Conservation (phyloP, 495 filamentous ascomycete species). For the Penicillium fimorum region DNA sequence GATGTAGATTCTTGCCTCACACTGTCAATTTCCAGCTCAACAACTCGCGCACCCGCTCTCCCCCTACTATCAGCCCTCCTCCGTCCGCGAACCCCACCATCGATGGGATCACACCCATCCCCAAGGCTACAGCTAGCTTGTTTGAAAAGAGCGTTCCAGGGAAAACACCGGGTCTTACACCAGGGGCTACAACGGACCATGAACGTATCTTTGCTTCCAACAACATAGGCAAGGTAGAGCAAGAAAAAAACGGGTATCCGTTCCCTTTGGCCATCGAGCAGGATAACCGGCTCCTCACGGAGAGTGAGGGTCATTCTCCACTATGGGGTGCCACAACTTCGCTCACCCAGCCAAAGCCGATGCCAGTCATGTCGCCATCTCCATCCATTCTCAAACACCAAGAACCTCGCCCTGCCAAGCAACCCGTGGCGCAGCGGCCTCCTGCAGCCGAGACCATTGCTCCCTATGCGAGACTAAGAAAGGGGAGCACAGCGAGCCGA, state of each 20-base stretch:
- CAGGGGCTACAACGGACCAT: conserved; percentile 60
- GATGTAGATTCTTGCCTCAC: conserved; percentile 77
- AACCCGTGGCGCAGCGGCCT: conserved; percentile 25
- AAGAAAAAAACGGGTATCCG: conserved; percentile 33
- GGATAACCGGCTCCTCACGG: conserved; percentile 30
- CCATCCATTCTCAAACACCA: conserved; percentile 69
- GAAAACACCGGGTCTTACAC: conserved; percentile 41
- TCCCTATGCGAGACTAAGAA: conserved; percentile 11
- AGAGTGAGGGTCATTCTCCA: conserved; percentile 47
- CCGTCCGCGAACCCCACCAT: conserved; percentile 37
- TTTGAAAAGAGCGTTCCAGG: conserved; percentile 45
- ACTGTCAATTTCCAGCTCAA: conserved; percentile 71
- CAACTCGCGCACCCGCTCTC: conserved; percentile 27
- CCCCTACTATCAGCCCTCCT: conserved; percentile 14
- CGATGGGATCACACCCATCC: conserved; percentile 33
- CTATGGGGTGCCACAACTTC: conserved; percentile 64
- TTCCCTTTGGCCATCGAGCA: conserved; percentile 26
- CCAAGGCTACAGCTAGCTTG: conserved; percentile 39
- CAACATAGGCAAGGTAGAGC: conserved; percentile 32
- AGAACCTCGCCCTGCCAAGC: conserved; percentile 42
- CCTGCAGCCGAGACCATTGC: conserved; percentile 17
- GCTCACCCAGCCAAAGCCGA: conserved; percentile 73
- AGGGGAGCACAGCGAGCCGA: conserved; percentile 37
- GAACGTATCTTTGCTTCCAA: conserved; percentile 56
- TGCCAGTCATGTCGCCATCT: conserved; percentile 64